Evolutionary conservation across 352 stramenopile genomes (phyloP).

Genomic region (Phytophthora constricta): DNA sequence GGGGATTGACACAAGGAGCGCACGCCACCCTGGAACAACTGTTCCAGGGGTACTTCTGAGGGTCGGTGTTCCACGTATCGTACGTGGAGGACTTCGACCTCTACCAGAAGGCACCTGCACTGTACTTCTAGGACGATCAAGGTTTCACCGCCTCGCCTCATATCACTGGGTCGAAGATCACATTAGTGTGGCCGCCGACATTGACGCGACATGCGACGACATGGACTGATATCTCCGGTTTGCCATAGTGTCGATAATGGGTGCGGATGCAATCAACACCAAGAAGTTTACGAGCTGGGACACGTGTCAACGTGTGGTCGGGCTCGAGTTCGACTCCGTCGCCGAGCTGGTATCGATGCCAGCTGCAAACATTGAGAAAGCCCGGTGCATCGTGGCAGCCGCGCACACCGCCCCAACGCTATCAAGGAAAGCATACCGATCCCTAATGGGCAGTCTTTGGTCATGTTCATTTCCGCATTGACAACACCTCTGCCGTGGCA

Average conservation of each 20-base stretch:
- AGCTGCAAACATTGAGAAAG: constrained; percentile 2
- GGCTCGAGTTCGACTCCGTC: constrained; percentile 9
- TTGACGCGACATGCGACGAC: background rate
- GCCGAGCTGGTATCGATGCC: background rate
- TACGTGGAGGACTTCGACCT: too few relatives aligned
- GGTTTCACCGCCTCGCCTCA: too few relatives aligned
- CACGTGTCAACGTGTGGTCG: background rate
- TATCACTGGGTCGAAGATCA: constrained; percentile 1
- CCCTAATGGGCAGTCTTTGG: constrained; percentile 13
- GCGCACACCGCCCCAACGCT: background rate
- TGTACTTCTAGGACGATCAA: too few relatives aligned
- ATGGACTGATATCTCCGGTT: constrained; percentile 7
- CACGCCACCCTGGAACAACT: too few relatives aligned
- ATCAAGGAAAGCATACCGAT: constrained; percentile 4
- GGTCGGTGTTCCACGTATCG: too few relatives aligned
- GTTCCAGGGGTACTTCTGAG: too few relatives aligned
- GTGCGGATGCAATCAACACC: constrained; percentile 12
- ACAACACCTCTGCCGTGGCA: background rate
- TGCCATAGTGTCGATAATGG: constrained; percentile 11
- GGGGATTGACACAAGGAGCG: too few relatives aligned
- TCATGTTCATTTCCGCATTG: constrained; percentile 1
- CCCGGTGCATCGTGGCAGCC: background rate
- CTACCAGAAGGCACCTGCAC: too few relatives aligned
- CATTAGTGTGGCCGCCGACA: background rate
- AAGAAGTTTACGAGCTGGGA: constrained; percentile 19